Evolutionary conservation across 495 filamentous ascomycete species (phyloP).

Genomic region (Trichoderma virens): DNA sequence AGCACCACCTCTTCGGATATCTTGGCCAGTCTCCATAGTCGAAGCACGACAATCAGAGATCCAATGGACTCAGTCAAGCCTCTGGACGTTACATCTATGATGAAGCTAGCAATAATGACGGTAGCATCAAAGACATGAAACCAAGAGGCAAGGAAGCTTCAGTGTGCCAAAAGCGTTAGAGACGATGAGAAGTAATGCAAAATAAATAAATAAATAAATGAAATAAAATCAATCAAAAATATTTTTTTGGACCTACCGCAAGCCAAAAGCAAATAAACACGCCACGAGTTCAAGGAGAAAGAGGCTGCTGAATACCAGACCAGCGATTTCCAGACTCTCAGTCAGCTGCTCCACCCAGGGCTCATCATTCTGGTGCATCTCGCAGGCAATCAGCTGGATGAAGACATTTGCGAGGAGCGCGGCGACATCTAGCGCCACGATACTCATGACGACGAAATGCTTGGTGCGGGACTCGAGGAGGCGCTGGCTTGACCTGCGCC

Average conservation of each 20-base stretch:
- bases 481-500: conserved; percentile 11
- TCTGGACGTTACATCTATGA: conserved; percentile 48
- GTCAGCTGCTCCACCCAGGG: conserved; percentile 29
- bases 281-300: conserved; percentile 54
- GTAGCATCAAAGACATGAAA: conserved; percentile 58
- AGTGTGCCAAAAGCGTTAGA: background rate
- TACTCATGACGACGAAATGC: conserved; percentile 48
- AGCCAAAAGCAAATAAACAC: conserved; percentile 50
- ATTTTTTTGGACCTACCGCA: conserved; percentile 36
- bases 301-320: conserved; percentile 48
- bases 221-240: background rate
- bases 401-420: conserved; percentile 57
- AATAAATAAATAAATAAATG: background rate
- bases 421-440: conserved; percentile 50
- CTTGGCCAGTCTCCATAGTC: conserved; percentile 63
- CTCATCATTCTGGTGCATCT: conserved; percentile 30
- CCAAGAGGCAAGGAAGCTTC: conserved; percentile 51
- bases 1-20: conserved; percentile 57
- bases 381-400: conserved; percentile 53
- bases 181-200: background rate
- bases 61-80: conserved; percentile 54
- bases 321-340: conserved; percentile 34
- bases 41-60: conserved; percentile 53
- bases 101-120: conserved; percentile 54
- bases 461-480: conserved; percentile 48